Evolutionary conservation across 371 early-diverging fungal species (phyloP), one percentile per base, ranked within the genome.

Genomic region (Vairimorpha ceranae): DNA sequence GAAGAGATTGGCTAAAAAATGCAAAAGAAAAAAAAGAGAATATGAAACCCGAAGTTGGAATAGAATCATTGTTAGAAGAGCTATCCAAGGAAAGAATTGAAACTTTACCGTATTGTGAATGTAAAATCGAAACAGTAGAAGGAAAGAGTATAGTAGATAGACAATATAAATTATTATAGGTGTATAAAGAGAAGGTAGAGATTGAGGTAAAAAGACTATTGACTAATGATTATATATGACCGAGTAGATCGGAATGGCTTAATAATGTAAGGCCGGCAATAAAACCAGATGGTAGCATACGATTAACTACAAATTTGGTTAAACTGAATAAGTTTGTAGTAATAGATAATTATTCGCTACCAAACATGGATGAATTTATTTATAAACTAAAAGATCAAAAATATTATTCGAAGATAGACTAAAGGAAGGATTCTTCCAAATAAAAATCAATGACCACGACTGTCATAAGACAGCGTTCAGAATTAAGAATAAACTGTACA

Each of bases 381-480:
- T 41, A 56, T 21, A 61, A 21, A 60, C 17, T 59, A 59, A n/a
- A 67, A 60, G 2, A 56, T 72, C 61, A 8, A 4, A 23, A 38
- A 79, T 41, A 75, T 59, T 56, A n/a, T n/a, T 61, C 19, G 32
- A 61, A 30, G 41, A 33, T 30, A 25, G 19, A 30, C 43, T 76
- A 21, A 41, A 77, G 38, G 70, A 76, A 21, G 76, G 61, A 35
- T 76, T 51, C 41, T 67, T 41, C 36, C 77, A 68, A 32, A 76
- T 76, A 2, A 23, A 2, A 51, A n/a, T 74, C 21, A n/a, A 29
- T 21, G 59, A 66, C 43, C 36, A 48, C 0, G 52, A 74, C 48
- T 25, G 56, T 12, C 32, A 74, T 15, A 77, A 77, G 45, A 77
- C 77, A 32, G 77, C 76, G 0, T 77, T 77, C 21, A 48, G 65